These are phyloP conservation scores for Schizosaccharomyces osmophilus DNA, from an alignment of 805 yeast genomes.

Conservation along the genomic window DNA sequence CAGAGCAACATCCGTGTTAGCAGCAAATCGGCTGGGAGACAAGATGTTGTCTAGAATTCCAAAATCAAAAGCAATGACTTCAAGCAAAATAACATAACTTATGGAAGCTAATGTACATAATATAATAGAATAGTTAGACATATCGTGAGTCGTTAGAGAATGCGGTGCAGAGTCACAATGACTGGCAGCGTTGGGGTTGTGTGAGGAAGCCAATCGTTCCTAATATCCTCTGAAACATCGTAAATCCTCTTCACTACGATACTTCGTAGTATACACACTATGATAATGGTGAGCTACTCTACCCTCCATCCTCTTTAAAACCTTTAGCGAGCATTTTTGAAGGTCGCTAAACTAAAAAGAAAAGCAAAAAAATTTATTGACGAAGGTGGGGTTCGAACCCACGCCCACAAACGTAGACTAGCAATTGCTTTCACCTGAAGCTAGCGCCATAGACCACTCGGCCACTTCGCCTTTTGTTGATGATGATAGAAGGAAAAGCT, in stretches of 20 bases:
- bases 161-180: neutral
- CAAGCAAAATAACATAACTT: neutral
- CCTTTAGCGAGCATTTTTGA: neutral
- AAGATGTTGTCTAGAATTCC: neutral
- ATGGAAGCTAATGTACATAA: neutral
- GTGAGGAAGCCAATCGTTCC: too few relatives aligned
- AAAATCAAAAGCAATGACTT: neutral
- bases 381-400: constrained; percentile 3
- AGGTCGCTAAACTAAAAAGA: neutral
- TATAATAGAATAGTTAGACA: neutral
- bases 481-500: too few relatives aligned
- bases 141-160: neutral
- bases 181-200: too few relatives aligned
- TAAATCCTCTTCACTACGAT: too few relatives aligned
- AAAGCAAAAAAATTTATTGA: neutral
- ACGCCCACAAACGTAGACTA: constrained; percentile 1
- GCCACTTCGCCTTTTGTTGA: constrained; percentile 10
- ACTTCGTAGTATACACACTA: too few relatives aligned
- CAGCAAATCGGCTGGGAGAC: neutral
- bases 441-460: constrained; percentile 21
- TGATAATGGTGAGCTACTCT: too few relatives aligned
- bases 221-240: too few relatives aligned
- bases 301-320: neutral
- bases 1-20: neutral
- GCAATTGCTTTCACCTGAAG: constrained; percentile 12